Evolutionary conservation across 169 alveolate species (phyloP).

Genomic region (Cryptosporidium meleagridis): DNA sequence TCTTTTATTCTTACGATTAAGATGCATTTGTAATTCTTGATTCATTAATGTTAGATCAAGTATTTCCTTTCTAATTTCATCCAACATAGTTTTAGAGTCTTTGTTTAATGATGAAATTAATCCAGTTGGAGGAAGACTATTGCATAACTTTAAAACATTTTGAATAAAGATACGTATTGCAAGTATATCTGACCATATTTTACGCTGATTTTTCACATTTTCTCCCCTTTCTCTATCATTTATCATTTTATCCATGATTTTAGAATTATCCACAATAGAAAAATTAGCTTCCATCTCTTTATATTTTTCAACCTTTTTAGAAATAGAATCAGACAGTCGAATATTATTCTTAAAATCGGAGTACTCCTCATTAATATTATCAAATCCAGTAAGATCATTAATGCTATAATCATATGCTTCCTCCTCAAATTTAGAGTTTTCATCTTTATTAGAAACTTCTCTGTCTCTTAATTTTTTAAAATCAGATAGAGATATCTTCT

Average conservation of each 20-base stretch:
- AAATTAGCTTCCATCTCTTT: slow-evolving; percentile 21
- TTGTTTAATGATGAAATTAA: slow-evolving; percentile 9
- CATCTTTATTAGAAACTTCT: neutral
- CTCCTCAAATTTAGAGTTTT: neutral
- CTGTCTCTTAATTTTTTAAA: slow-evolving; percentile 1
- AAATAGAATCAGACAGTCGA: slow-evolving; percentile 29
- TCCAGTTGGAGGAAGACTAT: slow-evolving; percentile 43
- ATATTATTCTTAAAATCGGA: neutral
- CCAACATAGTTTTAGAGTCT: neutral
- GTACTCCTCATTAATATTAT: neutral
- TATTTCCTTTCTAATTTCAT: neutral
- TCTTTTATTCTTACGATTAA: neutral
- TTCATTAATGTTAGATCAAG: neutral
- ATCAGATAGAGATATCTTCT: slow-evolving; percentile 5
- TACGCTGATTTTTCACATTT: slow-evolving; percentile 41
- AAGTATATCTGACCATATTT: slow-evolving; percentile 46
- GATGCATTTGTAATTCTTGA: slow-evolving; percentile 1
- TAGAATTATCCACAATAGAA: slow-evolving; percentile 32
- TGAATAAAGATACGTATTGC: slow-evolving; percentile 57
- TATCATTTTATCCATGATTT: slow-evolving; percentile 3
- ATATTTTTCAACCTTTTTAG: slow-evolving; percentile 7
- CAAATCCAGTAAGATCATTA: neutral
- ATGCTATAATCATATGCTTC: neutral
- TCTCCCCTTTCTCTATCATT: slow-evolving; percentile 16
- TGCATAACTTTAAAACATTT: slow-evolving; percentile 7